These are phyloP conservation scores for Bryum argenteum DNA, from an alignment of 225 moss, liverwort and hornwort genomes.

Conservation along the genomic window DNA sequence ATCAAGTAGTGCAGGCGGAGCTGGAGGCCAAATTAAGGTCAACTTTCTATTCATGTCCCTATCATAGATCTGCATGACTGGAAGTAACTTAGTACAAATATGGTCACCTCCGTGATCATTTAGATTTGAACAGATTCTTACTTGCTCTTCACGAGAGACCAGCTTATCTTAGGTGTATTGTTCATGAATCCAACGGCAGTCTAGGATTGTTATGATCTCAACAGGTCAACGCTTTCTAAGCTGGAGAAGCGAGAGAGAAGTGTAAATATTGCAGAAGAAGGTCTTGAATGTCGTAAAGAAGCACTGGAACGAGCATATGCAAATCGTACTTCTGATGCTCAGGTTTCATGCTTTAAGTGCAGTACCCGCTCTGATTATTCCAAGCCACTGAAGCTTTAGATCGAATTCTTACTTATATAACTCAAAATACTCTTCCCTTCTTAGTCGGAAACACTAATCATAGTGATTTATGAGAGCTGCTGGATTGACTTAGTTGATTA, in stretches of 20 bases:
- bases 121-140: not conserved
- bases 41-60: constrained; percentile 9
- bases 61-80: not conserved
- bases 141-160: not conserved
- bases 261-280: constrained; percentile 54
- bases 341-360: constrained; percentile 39
- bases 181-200: constrained; percentile 1
- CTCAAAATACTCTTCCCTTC: not conserved
- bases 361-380: not conserved
- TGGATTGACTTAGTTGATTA: not conserved
- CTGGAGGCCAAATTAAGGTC: constrained; percentile 61
- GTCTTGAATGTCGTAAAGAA: constrained; percentile 47
- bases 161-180: not conserved
- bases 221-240: constrained; percentile 58
- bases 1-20: constrained; percentile 51
- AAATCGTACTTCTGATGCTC: constrained; percentile 54
- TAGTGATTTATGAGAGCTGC: not conserved
- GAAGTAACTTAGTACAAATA: not conserved
- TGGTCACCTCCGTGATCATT: not conserved
- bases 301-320: constrained; percentile 54
- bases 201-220: not conserved
- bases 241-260: constrained; percentile 71
- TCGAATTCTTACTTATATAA: not conserved
- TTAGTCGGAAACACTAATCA: not conserved
- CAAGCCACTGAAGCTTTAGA: not conserved